Conservation (phyloP, 2,329 filamentous ascomycete species). For the Penicillium nordicum region DNA sequence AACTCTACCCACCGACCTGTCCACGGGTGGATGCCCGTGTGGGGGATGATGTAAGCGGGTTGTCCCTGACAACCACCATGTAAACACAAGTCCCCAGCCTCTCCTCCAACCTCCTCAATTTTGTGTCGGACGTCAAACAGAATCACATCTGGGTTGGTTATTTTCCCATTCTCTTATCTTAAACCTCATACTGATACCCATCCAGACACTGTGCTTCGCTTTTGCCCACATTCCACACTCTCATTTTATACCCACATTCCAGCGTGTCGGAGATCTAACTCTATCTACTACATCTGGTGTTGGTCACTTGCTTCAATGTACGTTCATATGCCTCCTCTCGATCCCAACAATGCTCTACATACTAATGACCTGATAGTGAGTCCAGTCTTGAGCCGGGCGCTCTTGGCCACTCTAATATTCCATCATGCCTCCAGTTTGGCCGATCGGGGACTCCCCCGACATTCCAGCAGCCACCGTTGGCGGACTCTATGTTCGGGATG, state of each 20-base stretch:
- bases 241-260: slow-evolving; percentile 8
- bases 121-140: slow-evolving; percentile 6
- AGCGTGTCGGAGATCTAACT: slow-evolving; percentile 1
- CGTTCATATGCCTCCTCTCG: not conserved
- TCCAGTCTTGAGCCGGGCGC: slow-evolving; percentile 35
- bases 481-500: slow-evolving; percentile 11
- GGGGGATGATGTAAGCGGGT: slow-evolving; percentile 28
- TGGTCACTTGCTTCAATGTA: slow-evolving; percentile 15
- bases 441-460: slow-evolving; percentile 22
- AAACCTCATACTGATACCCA: slow-evolving; percentile 8
- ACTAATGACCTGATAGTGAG: slow-evolving; percentile 16
- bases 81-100: slow-evolving; percentile 37
- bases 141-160: slow-evolving; percentile 11
- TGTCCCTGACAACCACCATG: slow-evolving; percentile 24
- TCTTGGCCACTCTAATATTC: slow-evolving; percentile 30
- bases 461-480: slow-evolving; percentile 21
- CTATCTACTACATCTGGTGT: slow-evolving; percentile 14
- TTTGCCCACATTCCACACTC: not conserved
- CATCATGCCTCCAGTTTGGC: slow-evolving; percentile 32
- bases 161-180: slow-evolving; percentile 7
- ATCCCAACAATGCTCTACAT: slow-evolving; percentile 5
- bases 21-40: not conserved
- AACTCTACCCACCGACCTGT: not conserved
- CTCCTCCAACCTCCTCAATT: slow-evolving; percentile 41
- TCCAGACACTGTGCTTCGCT: slow-evolving; percentile 1